Percentiles rank a stretch among this genome's conserved stretches.
Evolutionary conservation across 306 rosid species (phyloP).

Genomic region (Abrus pulchellus): DNA sequence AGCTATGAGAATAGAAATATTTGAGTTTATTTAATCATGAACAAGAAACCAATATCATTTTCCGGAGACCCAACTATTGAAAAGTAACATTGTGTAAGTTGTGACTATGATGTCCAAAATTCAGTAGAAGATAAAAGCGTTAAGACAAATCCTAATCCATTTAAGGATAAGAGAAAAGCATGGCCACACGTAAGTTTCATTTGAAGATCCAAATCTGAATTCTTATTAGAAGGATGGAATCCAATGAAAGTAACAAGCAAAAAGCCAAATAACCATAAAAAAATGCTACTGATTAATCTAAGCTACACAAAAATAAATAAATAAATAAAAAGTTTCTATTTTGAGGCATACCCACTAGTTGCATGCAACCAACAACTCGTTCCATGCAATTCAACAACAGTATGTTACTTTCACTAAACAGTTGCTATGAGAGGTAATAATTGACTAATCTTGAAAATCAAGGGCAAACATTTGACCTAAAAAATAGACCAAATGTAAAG

Average conservation of each 20-base stretch:
- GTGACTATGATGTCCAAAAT: conserved; percentile 40
- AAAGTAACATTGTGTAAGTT: not conserved
- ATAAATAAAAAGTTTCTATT: conserved; percentile 31
- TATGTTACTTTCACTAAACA: conserved; percentile 41
- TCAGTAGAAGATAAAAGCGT: conserved; percentile 39
- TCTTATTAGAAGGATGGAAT: conserved; percentile 48
- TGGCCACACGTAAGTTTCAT: conserved; percentile 47
- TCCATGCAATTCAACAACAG: conserved; percentile 9
- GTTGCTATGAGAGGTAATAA: conserved; percentile 8
- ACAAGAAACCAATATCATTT: conserved; percentile 21
- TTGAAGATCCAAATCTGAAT: conserved; percentile 54
- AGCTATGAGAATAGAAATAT: not conserved
- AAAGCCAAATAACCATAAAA: conserved; percentile 44
- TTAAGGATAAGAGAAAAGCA: conserved; percentile 48
- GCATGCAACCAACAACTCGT: conserved; percentile 29
- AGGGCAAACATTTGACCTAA: conserved; percentile 37
- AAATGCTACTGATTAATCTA: conserved; percentile 35
- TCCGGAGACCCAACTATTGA: not conserved
- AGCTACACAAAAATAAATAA: conserved; percentile 25
- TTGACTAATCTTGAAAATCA: conserved; percentile 46
- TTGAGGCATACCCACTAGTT: conserved; percentile 39
- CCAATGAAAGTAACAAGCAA: conserved; percentile 51
- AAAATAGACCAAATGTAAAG: conserved; percentile 38
- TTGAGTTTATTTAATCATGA: not conserved
- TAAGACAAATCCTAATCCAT: conserved; percentile 52